Evolutionary conservation across 805 yeast species (phyloP).

Genomic region (Candida piceae): DNA sequence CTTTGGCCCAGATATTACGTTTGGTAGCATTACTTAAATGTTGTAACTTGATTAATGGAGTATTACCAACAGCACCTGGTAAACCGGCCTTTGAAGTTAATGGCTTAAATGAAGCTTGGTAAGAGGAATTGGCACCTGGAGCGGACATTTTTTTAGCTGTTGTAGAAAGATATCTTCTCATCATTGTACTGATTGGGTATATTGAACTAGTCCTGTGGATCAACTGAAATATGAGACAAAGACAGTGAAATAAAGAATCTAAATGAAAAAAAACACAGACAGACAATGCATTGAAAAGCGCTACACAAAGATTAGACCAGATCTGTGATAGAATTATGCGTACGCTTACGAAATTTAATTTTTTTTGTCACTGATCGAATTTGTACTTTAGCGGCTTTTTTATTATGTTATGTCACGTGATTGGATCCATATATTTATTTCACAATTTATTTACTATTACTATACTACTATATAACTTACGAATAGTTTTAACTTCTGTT

Average conservation of each 20-base stretch:
- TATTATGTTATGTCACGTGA: slow-evolving; percentile 18
- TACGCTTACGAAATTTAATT: too few relatives aligned
- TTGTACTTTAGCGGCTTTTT: too few relatives aligned
- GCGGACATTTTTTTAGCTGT: not conserved
- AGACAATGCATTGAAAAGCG: too few relatives aligned
- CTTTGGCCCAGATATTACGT: slow-evolving; percentile 80
- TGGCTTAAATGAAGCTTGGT: slow-evolving; percentile 56
- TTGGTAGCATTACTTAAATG: slow-evolving; percentile 53
- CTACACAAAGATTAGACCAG: too few relatives aligned
- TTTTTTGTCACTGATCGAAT: too few relatives aligned
- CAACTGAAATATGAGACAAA: not conserved
- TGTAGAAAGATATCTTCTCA: slow-evolving; percentile 15
- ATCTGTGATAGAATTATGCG: too few relatives aligned
- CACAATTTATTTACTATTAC: too few relatives aligned
- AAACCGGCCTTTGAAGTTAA: slow-evolving; percentile 63
- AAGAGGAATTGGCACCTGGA: slow-evolving; percentile 12
- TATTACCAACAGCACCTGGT: slow-evolving; percentile 86
- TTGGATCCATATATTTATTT: not conserved
- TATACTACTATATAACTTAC: too few relatives aligned
- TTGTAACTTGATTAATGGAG: slow-evolving; percentile 70
- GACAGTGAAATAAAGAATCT: not conserved
- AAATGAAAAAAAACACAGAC: too few relatives aligned
- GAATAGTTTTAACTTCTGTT: too few relatives aligned
- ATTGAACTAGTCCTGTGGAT: too few relatives aligned
- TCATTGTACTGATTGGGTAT: not conserved